Conservation (phyloP, 140 eudicot genomes). For the Stevia rebaudiana region DNA sequence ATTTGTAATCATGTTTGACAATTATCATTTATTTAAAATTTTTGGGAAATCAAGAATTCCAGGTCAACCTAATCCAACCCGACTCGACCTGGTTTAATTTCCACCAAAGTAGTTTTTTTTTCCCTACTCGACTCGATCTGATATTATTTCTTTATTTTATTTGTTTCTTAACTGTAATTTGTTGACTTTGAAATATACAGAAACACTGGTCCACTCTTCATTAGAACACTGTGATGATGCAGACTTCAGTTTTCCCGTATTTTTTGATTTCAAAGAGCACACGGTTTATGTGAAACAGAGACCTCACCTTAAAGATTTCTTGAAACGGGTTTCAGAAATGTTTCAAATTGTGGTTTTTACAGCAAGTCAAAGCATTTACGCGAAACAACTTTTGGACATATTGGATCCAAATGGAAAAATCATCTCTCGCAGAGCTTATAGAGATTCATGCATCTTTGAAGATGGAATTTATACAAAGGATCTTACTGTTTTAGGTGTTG, state of each 20-base stretch:
- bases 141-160: not conserved
- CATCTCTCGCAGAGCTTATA: slow-evolving; percentile 76
- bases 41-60: not conserved
- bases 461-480: slow-evolving; percentile 89
- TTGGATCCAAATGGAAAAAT: slow-evolving; percentile 83
- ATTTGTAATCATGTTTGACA: not conserved
- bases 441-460: slow-evolving; percentile 80
- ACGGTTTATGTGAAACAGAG: slow-evolving; percentile 79
- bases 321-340: slow-evolving; percentile 81
- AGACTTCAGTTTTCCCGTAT: slow-evolving; percentile 78
- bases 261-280: slow-evolving; percentile 63
- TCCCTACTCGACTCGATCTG: not conserved
- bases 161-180: not conserved
- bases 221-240: slow-evolving; percentile 76
- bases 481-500: slow-evolving; percentile 86
- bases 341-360: slow-evolving; percentile 82
- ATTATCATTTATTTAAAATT: not conserved
- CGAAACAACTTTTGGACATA: slow-evolving; percentile 76
- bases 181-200: slow-evolving; percentile 36
- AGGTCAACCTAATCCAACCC: not conserved
- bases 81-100: not conserved
- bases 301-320: slow-evolving; percentile 71
- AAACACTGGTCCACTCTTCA: slow-evolving; percentile 92
- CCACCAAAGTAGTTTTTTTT: not conserved
- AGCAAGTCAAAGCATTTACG: slow-evolving; percentile 94